These are phyloP conservation scores for Papiliotrema terrestris DNA, from an alignment of 1,284 basidiomycete genomes.

Conservation along the genomic window DNA sequence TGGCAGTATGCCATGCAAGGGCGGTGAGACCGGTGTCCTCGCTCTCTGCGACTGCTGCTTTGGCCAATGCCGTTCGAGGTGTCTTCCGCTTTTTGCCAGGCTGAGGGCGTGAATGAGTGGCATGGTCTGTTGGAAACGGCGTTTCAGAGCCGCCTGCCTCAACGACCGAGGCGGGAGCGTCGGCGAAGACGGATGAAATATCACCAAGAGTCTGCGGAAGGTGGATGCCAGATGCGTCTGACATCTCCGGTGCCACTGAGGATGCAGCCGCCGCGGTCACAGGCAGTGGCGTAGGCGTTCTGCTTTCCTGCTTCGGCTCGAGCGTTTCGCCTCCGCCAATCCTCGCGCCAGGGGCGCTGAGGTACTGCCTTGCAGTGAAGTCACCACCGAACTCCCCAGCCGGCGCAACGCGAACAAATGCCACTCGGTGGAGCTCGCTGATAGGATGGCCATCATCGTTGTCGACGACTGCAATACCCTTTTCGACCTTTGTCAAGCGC, in stretches of 20 bases:
- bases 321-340: slow-evolving; percentile 35
- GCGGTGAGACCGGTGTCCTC: slow-evolving; percentile 8
- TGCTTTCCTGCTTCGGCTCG: not conserved
- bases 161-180: slow-evolving; percentile 5
- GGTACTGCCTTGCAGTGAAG: slow-evolving; percentile 25
- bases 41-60: slow-evolving; percentile 3
- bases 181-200: not conserved
- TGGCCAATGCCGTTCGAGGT: slow-evolving; percentile 1
- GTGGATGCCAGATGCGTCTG: too few relatives aligned
- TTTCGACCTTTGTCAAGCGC: slow-evolving; percentile 88
- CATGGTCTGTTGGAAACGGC: not conserved
- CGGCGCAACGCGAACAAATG: slow-evolving; percentile 65
- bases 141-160: not conserved
- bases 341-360: slow-evolving; percentile 40
- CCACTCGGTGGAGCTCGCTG: slow-evolving; percentile 94
- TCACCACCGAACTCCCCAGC: slow-evolving; percentile 16
- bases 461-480: slow-evolving; percentile 67
- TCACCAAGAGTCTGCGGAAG: too few relatives aligned
- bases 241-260: too few relatives aligned
- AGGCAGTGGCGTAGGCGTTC: not conserved
- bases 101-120: not conserved
- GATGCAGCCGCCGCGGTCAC: not conserved
- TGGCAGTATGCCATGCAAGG: slow-evolving; percentile 28
- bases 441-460: slow-evolving; percentile 68
- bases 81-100: not conserved